A percentile compares a stretch with the other conserved stretches of the same genome.
These are phyloP conservation scores for Septoria linicola DNA, from an alignment of 2,329 filamentous ascomycete species.

Conservation along the genomic window DNA sequence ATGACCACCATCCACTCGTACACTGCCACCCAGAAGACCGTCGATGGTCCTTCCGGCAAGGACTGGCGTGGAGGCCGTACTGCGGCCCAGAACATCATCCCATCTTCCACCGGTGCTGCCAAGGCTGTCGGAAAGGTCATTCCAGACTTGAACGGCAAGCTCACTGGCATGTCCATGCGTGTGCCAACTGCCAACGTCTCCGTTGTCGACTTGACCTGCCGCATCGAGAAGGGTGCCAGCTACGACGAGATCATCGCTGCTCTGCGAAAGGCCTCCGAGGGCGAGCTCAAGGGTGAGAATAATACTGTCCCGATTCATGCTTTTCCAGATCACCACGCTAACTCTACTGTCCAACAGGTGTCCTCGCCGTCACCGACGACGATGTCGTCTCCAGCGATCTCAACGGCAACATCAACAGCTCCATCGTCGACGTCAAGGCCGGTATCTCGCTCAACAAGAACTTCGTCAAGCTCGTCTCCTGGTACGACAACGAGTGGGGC, in stretches of 20 bases:
- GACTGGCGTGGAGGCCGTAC: slow-evolving; percentile 99
- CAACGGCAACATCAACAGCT: slow-evolving; percentile 88
- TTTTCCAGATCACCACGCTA: neutral
- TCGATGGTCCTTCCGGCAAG: slow-evolving; percentile 95
- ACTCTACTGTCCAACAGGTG: slow-evolving; percentile 54
- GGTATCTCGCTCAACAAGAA: slow-evolving; percentile 98
- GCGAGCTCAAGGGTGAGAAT: slow-evolving; percentile 75
- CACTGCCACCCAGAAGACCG: slow-evolving; percentile 99
- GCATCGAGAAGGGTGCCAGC: slow-evolving; percentile 82
- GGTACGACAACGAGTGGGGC: slow-evolving; percentile 92
- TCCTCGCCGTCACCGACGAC: slow-evolving; percentile 95
- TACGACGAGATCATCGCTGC: slow-evolving; percentile 92
- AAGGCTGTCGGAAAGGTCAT: slow-evolving; percentile 99
- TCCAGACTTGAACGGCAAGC: slow-evolving; percentile 95
- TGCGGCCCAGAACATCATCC: slow-evolving; percentile 99
- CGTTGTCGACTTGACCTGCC: slow-evolving; percentile 94
- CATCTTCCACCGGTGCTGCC: slow-evolving; percentile 96
- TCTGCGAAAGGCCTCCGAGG: slow-evolving; percentile 81
- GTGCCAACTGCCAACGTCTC: slow-evolving; percentile 98
- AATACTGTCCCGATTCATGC: neutral
- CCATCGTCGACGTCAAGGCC: slow-evolving; percentile 99
- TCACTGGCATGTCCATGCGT: slow-evolving; percentile 99
- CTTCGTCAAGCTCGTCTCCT: slow-evolving; percentile 97
- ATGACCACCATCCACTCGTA: slow-evolving; percentile 99
- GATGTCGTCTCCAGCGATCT: slow-evolving; percentile 92